Evolutionary conservation across 2,329 filamentous ascomycete species (phyloP), one percentile per base, ranked within the genome.

Genomic region (Neofusicoccum laricinum): DNA sequence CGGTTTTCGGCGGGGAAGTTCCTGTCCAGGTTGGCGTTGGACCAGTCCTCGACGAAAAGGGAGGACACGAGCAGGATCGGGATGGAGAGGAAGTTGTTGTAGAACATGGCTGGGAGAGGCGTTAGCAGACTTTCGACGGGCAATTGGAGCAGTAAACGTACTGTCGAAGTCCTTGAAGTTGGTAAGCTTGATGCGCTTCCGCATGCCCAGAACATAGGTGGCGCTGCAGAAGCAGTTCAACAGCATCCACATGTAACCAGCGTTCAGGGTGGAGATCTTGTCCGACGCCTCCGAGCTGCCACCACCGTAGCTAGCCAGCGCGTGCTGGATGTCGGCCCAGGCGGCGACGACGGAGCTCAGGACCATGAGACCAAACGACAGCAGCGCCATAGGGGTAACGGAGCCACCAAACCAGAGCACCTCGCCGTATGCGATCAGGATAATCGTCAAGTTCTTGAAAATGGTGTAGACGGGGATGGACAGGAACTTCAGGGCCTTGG

Each of bases 101-200:
- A 99, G 82, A 95, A 98, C 95, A 98, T 99, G 74, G 93, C 94
- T 98, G 69, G 53, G 64, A 32, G 45, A 17, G 15, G 43, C 6
- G 45, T 69, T 64, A 71, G 68, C 40, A 32, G 6, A 15, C 11
- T 36, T 10, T 19, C 14, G 34, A 5, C 11, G 45, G 34, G 32
- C 10, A 4, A 7, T n/a, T n/a, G 61, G 15, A 25, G n/a, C n/a
- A 10, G 17, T 15, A 15, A 66, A 88, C 94, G 81, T 85, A 97
- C 94, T 97, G 78, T 99, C 95, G 84, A 96, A 98, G 78, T 98
- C 95, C 85, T 97, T 97, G 82, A 99, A 98, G 84, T 97, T 97
- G 83, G 96, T 97, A 80, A 96, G 88, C 89, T 98, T 98, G 78
- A 99, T 98, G 69, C 96, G 90, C 85, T 98, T 98, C 76, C 95